A percentile compares a stretch with the other conserved stretches of the same genome.
phyloP scores from a whole-genome alignment of 2,329 filamentous ascomycete species.

The Ophiostoma himal-ulmi region DNA sequence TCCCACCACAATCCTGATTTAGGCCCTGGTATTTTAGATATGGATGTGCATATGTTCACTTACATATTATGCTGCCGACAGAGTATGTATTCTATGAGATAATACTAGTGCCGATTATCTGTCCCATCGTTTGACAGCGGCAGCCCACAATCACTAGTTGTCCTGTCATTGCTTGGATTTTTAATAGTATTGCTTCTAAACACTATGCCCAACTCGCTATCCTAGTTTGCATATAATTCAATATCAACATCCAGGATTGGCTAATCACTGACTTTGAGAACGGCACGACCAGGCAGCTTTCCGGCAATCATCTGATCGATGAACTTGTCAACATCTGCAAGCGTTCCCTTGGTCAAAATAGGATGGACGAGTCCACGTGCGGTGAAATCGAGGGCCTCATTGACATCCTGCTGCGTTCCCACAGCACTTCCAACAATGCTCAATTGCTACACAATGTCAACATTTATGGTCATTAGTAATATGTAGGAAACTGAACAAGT shows the following conservation, averaged over 20 bases:
- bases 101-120: too few species aligned
- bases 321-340: slow-evolving; percentile 24
- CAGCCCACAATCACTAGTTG: too few species aligned
- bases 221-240: neutral
- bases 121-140: too few species aligned
- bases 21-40: too few species aligned
- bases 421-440: slow-evolving; percentile 24
- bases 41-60: too few species aligned
- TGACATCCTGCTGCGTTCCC: slow-evolving; percentile 21
- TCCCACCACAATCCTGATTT: too few species aligned
- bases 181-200: too few species aligned
- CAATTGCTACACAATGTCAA: slow-evolving; percentile 16
- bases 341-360: slow-evolving; percentile 22
- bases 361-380: slow-evolving; percentile 23
- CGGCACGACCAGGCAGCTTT: slow-evolving; percentile 21
- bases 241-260: neutral
- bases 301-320: slow-evolving; percentile 17
- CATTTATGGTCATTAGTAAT: neutral
- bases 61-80: too few species aligned
- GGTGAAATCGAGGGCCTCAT: slow-evolving; percentile 24
- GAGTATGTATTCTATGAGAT: too few species aligned
- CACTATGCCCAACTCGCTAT: neutral
- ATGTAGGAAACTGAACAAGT: neutral
- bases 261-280: slow-evolving; percentile 19
- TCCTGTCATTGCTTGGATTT: neutral